Conservation (phyloP, 352 stramenopile species). For the Pythium angustatum region DNA sequence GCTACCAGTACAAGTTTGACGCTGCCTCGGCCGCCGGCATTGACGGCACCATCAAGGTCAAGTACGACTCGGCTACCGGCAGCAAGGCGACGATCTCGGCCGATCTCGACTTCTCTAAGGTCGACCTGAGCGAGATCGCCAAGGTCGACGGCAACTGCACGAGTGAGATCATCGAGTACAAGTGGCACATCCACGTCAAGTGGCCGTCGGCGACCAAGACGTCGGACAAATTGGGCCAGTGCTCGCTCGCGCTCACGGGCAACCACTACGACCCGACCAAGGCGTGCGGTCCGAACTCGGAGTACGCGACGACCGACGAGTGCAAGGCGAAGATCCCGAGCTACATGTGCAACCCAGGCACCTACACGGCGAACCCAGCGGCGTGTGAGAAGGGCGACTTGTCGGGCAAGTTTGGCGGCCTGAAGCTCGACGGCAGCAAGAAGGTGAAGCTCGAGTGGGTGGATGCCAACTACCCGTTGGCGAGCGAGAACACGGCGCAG, state of each 20-base stretch:
- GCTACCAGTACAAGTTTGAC: slow-evolving; percentile 15
- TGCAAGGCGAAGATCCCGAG: slow-evolving; percentile 23
- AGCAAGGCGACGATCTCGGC: slow-evolving; percentile 19
- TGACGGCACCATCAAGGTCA: slow-evolving; percentile 5
- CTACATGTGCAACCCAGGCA: slow-evolving; percentile 34
- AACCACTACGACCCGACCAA: slow-evolving; percentile 42
- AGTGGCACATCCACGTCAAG: slow-evolving; percentile 43
- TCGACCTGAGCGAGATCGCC: slow-evolving; percentile 20
- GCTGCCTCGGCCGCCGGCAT: slow-evolving; percentile 4
- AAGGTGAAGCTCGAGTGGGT: slow-evolving; percentile 22
- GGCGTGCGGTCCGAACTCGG: slow-evolving; percentile 37
- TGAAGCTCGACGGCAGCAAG: slow-evolving; percentile 23
- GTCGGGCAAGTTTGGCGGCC: slow-evolving; percentile 34
- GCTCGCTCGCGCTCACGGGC: slow-evolving; percentile 21
- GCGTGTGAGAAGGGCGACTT: slow-evolving; percentile 38
- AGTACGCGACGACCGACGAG: slow-evolving; percentile 23
- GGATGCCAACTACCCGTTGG: slow-evolving; percentile 29
- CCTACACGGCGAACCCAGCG: slow-evolving; percentile 23
- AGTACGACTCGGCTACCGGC: neutral
- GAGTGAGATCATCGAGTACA: slow-evolving; percentile 27
- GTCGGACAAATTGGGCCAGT: slow-evolving; percentile 27
- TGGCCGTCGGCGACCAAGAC: slow-evolving; percentile 25
- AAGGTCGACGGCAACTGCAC: slow-evolving; percentile 35
- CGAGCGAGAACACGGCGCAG: slow-evolving; percentile 27
- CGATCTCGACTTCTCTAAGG: slow-evolving; percentile 23